Conservation (phyloP, 139 green algal species). For the Volvox reticuliferus region DNA sequence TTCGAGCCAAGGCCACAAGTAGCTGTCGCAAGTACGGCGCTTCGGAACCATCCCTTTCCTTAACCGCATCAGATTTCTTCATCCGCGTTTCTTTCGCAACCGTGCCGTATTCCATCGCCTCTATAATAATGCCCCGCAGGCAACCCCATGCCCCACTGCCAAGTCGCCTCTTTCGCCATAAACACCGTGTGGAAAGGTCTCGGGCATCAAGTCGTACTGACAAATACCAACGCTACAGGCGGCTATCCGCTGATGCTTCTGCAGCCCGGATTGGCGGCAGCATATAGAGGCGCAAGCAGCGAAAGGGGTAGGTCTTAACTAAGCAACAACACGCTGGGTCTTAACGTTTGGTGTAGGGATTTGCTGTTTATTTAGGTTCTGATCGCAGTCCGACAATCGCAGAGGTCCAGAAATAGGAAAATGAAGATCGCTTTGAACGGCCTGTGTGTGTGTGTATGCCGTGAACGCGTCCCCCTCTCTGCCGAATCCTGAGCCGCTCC, state of each 20-base stretch:
- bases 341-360: too few species aligned
- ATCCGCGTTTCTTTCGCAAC: conserved; percentile 29
- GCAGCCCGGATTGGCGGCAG: conserved; percentile 62
- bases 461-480: too few species aligned
- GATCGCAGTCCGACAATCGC: too few species aligned
- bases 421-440: too few species aligned
- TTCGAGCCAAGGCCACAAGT: too few species aligned
- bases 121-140: conserved; percentile 44
- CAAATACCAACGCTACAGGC: conserved; percentile 69
- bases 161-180: background rate
- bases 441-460: too few species aligned
- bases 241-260: conserved; percentile 78
- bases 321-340: too few species aligned
- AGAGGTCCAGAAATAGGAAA: too few species aligned
- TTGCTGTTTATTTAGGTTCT: too few species aligned
- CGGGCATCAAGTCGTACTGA: conserved; percentile 79
- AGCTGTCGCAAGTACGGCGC: too few species aligned
- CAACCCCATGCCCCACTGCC: background rate
- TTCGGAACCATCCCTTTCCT: too few species aligned
- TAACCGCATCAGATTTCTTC: background rate
- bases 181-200: conserved; percentile 41
- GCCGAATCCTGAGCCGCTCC: too few species aligned
- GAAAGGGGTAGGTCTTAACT: background rate
- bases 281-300: background rate
- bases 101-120: conserved; percentile 71